These are phyloP conservation scores for Cyberlindnera xylosilytica DNA, from an alignment of 805 yeast genomes.

Conservation along the genomic window DNA sequence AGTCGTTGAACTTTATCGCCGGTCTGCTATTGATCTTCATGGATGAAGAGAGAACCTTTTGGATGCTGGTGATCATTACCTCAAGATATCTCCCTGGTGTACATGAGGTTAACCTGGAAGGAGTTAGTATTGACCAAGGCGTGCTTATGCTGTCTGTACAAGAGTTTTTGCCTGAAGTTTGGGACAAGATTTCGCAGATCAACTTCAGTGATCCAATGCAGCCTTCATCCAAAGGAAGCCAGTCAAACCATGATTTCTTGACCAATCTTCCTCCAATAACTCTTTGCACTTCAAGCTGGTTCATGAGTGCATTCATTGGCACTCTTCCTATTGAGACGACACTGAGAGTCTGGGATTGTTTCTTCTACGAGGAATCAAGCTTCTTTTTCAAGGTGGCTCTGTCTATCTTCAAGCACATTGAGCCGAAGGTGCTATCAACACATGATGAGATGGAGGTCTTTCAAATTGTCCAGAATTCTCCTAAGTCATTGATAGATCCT, in stretches of 20 bases:
- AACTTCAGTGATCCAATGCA: conserved; percentile 35
- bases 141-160: conserved; percentile 83
- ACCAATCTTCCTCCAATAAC: conserved; percentile 85
- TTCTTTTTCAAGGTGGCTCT: conserved; percentile 79
- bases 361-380: conserved; percentile 89
- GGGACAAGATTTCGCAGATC: conserved; percentile 48
- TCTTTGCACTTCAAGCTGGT: conserved; percentile 95
- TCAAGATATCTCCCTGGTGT: conserved; percentile 85
- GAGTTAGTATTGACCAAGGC: conserved; percentile 94
- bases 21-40: conserved; percentile 81
- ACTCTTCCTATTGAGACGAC: conserved; percentile 85
- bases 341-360: conserved; percentile 89
- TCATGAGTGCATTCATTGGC: conserved; percentile 95
- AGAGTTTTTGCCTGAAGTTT: conserved; percentile 79
- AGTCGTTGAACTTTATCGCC: conserved; percentile 87
- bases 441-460: conserved; percentile 64
- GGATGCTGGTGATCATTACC: conserved; percentile 93
- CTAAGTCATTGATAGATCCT: conserved; percentile 69
- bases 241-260: conserved; percentile 46
- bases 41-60: conserved; percentile 87
- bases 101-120: conserved; percentile 86
- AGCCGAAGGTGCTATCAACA: conserved; percentile 51
- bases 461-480: conserved; percentile 81
- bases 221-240: conserved; percentile 15
- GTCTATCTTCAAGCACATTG: conserved; percentile 73